Conservation (phyloP, 768 basidiomycete species). For the Boletus huronensis region DNA sequence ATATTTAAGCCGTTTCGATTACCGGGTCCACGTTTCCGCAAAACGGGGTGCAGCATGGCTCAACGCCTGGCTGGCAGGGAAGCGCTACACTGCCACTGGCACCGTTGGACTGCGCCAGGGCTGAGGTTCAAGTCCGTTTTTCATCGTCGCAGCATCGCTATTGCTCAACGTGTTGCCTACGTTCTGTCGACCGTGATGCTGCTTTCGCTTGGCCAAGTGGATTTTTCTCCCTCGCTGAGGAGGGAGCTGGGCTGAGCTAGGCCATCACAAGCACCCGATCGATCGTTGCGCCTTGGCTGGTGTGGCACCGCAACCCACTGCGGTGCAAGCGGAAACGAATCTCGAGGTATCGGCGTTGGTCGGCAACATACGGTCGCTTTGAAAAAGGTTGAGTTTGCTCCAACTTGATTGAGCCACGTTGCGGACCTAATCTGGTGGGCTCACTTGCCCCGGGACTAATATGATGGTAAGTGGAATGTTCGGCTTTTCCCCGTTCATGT, state of each 20-base stretch:
- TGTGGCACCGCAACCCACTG: slow-evolving; percentile 3
- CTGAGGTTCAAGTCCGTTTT: slow-evolving; percentile 6
- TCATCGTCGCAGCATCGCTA: slow-evolving; percentile 18
- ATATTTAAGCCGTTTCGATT: slow-evolving; percentile 16
- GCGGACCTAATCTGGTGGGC: background rate
- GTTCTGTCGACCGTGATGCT: slow-evolving; percentile 4
- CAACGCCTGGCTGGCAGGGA: slow-evolving; percentile 1
- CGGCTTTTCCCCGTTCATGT: slow-evolving; percentile 9
- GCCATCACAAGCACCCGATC: slow-evolving; percentile 9
- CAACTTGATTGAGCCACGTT: slow-evolving; percentile 11
- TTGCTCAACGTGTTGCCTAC: slow-evolving; percentile 8
- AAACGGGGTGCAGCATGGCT: slow-evolving; percentile 8
- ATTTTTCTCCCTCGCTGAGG: background rate
- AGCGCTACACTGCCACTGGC: slow-evolving; percentile 3
- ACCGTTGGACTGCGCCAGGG: background rate
- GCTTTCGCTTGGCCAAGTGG: background rate
- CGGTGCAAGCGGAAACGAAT: slow-evolving; percentile 20
- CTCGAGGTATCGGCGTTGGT: slow-evolving; percentile 24
- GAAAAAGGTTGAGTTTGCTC: slow-evolving; percentile 15
- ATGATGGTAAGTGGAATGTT: slow-evolving; percentile 1
- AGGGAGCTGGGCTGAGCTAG: slow-evolving; percentile 5
- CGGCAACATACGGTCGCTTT: slow-evolving; percentile 7
- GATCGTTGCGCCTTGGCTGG: slow-evolving; percentile 7
- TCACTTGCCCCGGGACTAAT: slow-evolving; percentile 15
- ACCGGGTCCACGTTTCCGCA: slow-evolving; percentile 2